phyloP scores from a whole-genome alignment of 495 filamentous ascomycete species.

The Ramalina intermedia region DNA sequence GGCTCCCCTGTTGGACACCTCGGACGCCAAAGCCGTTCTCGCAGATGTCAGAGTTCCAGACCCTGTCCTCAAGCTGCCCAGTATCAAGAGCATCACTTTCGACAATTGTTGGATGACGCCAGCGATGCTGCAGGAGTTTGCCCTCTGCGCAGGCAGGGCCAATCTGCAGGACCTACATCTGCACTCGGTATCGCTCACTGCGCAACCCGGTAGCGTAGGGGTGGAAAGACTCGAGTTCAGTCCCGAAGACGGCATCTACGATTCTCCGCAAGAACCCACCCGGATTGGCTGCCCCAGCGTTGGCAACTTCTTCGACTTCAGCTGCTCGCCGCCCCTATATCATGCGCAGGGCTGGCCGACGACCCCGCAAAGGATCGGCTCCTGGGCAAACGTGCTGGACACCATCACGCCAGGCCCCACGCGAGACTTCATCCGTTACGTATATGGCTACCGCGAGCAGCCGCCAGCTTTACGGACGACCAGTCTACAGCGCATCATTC shows the following conservation, averaged over 20 bases:
- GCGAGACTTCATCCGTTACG: conserved; percentile 16
- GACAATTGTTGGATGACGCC: conserved; percentile 41
- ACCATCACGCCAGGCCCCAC: conserved; percentile 24
- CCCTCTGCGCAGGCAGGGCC: conserved; percentile 9
- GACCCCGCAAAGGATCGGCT: conserved; percentile 13
- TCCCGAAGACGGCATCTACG: background rate
- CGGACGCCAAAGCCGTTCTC: conserved; percentile 13
- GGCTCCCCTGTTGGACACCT: conserved; percentile 22
- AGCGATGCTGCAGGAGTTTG: conserved; percentile 22
- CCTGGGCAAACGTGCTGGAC: conserved; percentile 29
- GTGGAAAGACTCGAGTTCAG: background rate
- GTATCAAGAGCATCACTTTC: conserved; percentile 38
- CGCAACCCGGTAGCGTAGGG: background rate
- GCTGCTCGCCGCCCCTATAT: background rate
- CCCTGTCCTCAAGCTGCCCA: conserved; percentile 21
- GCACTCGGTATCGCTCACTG: conserved; percentile 32
- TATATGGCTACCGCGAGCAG: conserved; percentile 6
- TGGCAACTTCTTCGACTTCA: conserved; percentile 3
- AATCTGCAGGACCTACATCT: conserved; percentile 24
- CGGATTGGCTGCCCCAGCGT: conserved; percentile 1
- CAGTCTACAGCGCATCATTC: conserved; percentile 18
- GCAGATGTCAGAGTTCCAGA: conserved; percentile 17
- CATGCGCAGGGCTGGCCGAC: conserved; percentile 3
- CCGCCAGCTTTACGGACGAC: background rate
- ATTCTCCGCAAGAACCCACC: conserved; percentile 5